These are phyloP conservation scores for Trametes cingulata DNA, from an alignment of 768 basidiomycete species.

Conservation along the genomic window DNA sequence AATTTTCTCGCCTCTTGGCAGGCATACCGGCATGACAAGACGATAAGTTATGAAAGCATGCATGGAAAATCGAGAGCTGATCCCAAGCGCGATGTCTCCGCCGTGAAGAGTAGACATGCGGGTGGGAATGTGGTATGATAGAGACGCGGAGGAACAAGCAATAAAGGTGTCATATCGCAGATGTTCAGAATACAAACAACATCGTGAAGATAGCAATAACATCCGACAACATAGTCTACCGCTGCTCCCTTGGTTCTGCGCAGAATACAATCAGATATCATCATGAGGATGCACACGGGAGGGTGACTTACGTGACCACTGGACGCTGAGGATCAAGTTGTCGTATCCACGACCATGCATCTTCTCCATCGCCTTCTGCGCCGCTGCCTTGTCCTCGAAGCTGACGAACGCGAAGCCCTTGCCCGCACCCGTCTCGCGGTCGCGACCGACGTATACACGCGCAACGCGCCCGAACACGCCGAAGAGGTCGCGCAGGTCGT, in stretches of 20 bases:
- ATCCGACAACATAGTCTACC: conserved; percentile 19
- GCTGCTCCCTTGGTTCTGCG: conserved; percentile 42
- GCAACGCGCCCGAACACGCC: conserved; percentile 81
- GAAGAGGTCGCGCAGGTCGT: conserved; percentile 91
- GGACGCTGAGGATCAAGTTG: conserved; percentile 76
- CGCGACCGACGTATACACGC: conserved; percentile 91
- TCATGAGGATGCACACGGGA: not conserved
- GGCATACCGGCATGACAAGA: no score
- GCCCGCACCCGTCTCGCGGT: conserved; percentile 91
- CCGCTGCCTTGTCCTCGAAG: conserved; percentile 80
- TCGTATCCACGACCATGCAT: conserved; percentile 92
- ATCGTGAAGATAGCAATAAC: conserved; percentile 9
- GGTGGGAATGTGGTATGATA: no score
- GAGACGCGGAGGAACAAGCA: no score
- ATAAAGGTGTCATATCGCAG: no score
- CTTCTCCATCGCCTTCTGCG: conserved; percentile 89
- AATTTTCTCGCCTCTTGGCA: no score
- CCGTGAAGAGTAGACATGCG: no score
- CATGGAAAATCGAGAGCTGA: not conserved
- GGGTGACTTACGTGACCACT: conserved; percentile 59
- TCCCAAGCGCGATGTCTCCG: not conserved
- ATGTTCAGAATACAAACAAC: conserved; percentile 6
- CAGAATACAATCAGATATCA: not conserved
- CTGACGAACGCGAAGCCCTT: conserved; percentile 98
- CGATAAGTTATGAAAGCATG: not conserved